Conservation (phyloP, 495 filamentous ascomycete species). For the Achaetomiella virescens region DNA sequence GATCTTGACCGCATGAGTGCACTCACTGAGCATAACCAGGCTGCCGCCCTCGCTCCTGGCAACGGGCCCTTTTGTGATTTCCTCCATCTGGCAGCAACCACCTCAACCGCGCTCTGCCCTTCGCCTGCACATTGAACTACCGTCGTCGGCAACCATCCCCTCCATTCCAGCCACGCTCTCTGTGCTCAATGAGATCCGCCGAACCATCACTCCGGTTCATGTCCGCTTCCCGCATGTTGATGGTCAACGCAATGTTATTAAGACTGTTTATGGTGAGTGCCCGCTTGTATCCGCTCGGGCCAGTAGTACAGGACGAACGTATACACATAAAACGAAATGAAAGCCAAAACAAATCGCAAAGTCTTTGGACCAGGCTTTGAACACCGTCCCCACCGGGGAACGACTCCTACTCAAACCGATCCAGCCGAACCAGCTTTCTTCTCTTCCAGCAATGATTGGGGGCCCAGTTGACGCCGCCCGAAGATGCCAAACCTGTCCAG, state of each 20-base stretch:
- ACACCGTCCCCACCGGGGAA: neutral
- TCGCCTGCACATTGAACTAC: no score
- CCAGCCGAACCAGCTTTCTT: neutral
- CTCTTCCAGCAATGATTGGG: neutral
- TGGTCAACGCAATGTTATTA: conserved; percentile 16
- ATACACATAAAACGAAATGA: conserved; percentile 17
- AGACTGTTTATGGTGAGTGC: conserved; percentile 9
- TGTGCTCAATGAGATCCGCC: neutral
- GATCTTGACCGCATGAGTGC: neutral
- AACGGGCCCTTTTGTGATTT: no score
- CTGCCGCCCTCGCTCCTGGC: no score
- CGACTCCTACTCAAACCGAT: neutral
- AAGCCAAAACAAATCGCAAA: conserved; percentile 10
- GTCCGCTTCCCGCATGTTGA: neutral
- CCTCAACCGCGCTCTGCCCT: no score
- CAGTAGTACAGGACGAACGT: conserved; percentile 15
- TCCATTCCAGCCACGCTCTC: neutral
- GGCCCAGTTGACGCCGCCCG: conserved; percentile 6
- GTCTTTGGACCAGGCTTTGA: neutral
- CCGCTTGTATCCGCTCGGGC: conserved; percentile 4
- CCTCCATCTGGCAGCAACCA: no score
- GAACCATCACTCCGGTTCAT: neutral
- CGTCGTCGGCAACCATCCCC: neutral
- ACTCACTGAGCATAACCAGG: neutral
- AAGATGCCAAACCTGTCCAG: conserved; percentile 7